Conservation (phyloP, 1,139 yeast species). For the Hyphopichia buzzinii region DNA sequence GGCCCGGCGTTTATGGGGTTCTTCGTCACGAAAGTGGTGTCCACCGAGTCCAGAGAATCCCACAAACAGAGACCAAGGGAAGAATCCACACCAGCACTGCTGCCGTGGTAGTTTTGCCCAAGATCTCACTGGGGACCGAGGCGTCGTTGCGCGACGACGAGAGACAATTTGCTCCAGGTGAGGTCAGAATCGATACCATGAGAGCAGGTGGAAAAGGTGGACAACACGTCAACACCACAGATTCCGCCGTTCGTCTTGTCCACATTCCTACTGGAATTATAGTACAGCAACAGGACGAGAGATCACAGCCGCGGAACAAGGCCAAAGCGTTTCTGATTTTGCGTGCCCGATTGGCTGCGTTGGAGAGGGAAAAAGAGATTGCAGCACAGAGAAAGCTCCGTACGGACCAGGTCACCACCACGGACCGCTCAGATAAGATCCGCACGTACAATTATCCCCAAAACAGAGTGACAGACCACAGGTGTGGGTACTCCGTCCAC, state of each 20-base stretch:
- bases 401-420: constrained; percentile 80
- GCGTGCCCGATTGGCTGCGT: constrained; percentile 80
- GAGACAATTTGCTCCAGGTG: constrained; percentile 79
- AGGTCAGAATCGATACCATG: constrained; percentile 91
- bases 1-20: constrained; percentile 71
- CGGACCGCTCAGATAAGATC: constrained; percentile 90
- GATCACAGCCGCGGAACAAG: constrained; percentile 92
- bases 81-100: constrained; percentile 95
- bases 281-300: constrained; percentile 89
- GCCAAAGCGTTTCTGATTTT: constrained; percentile 90
- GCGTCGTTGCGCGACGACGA: constrained; percentile 59
- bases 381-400: constrained; percentile 67
- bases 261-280: constrained; percentile 90
- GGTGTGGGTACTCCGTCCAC: constrained; percentile 76
- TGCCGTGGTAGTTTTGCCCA: constrained; percentile 91
- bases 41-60: constrained; percentile 92
- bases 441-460: constrained; percentile 93
- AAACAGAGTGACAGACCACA: constrained; percentile 88
- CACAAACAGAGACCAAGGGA: constrained; percentile 91
- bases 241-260: constrained; percentile 90
- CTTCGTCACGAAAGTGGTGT: constrained; percentile 91
- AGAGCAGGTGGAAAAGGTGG: constrained; percentile 98
- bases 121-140: constrained; percentile 60
- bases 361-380: constrained; percentile 64
- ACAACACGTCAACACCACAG: constrained; percentile 97